These are phyloP conservation scores for Draba incana DNA, from an alignment of 345 rosid species.

Conservation along the genomic window DNA sequence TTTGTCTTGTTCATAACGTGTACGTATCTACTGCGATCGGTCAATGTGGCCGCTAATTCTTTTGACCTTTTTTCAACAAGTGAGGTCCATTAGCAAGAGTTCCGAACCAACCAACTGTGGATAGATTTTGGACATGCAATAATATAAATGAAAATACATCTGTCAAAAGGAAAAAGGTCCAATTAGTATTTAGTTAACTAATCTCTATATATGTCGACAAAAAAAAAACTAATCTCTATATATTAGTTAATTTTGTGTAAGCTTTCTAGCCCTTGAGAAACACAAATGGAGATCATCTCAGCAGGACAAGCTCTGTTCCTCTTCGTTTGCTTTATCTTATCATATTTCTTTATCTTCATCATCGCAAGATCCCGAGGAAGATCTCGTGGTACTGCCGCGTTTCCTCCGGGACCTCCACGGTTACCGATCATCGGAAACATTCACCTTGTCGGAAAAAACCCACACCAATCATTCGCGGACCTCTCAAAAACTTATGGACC, in stretches of 20 bases:
- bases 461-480: slow-evolving; percentile 43
- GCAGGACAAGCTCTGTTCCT: slow-evolving; percentile 41
- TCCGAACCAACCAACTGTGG: background rate
- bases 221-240: background rate
- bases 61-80: slow-evolving; percentile 1
- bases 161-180: too few relatives aligned
- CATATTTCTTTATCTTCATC: slow-evolving; percentile 43
- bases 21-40: background rate
- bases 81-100: background rate
- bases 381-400: background rate
- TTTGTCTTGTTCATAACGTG: background rate
- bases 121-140: background rate
- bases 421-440: slow-evolving; percentile 54
- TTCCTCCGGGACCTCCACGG: slow-evolving; percentile 42
- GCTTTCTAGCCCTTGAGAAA: slow-evolving; percentile 3
- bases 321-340: slow-evolving; percentile 48
- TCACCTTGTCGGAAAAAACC: slow-evolving; percentile 41
- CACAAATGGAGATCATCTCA: slow-evolving; percentile 26
- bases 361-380: slow-evolving; percentile 25
- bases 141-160: background rate
- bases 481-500: slow-evolving; percentile 53
- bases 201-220: background rate
- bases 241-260: background rate
- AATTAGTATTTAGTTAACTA: background rate
- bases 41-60: background rate